A percentile compares a stretch with the other conserved stretches of the same genome.
phyloP scores from a whole-genome alignment of 2,329 filamentous ascomycete species.

The Paracoccidioides brasiliensis region DNA sequence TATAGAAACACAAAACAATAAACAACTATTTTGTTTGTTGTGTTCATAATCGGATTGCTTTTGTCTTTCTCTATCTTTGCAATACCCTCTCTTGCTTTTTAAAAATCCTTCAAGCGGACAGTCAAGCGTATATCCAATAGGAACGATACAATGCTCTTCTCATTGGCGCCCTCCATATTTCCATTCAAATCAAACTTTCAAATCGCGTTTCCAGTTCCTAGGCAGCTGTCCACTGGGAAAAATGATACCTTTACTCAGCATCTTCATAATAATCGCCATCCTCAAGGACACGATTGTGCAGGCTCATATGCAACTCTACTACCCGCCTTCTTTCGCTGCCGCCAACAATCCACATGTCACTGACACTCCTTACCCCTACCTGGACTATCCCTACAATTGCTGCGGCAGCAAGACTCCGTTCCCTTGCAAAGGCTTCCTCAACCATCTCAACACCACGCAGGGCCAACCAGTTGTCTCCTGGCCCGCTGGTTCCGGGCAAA shows the following conservation, averaged over 20 bases:
- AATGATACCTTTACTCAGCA: not conserved
- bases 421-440: constrained; percentile 33
- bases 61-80: not conserved
- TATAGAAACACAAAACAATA: not conserved
- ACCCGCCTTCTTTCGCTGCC: constrained; percentile 32
- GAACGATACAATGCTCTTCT: not conserved
- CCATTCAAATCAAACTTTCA: not conserved
- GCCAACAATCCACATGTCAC: constrained; percentile 32
- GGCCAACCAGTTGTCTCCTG: constrained; percentile 33
- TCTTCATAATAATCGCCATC: not conserved
- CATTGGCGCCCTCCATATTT: too few species aligned
- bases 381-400: constrained; percentile 36
- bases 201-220: not conserved
- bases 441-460: constrained; percentile 31
- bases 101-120: too few species aligned
- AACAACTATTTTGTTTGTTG: not conserved
- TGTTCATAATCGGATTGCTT: not conserved
- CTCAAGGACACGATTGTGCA: constrained; percentile 4
- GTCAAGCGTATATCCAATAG: not conserved
- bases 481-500: constrained; percentile 29
- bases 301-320: constrained; percentile 33
- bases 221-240: too few species aligned
- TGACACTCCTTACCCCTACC: constrained; percentile 22
- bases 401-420: constrained; percentile 26
- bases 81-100: not conserved